Evolutionary conservation across 495 filamentous ascomycete genomes (phyloP).

Genomic region (Penicillium turbatum): DNA sequence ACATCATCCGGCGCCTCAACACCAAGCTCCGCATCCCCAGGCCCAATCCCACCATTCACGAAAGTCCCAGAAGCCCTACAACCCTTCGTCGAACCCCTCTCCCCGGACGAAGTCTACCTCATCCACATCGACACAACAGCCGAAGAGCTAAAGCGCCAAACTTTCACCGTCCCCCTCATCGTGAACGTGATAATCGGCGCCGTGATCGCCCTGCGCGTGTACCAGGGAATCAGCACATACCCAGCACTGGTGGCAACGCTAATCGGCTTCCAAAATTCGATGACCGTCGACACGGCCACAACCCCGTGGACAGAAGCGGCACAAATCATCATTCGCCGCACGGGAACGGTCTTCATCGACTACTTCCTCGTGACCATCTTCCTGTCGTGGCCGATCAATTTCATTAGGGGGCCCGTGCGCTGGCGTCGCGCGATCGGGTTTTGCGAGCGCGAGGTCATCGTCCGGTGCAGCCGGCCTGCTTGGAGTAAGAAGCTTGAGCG

Average conservation of each 20-base stretch:
- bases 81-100: conserved; percentile 59
- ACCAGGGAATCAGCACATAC: conserved; percentile 61
- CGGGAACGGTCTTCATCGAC: conserved; percentile 61
- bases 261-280: conserved; percentile 57
- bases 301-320: conserved; percentile 48
- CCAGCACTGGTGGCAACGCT: conserved; percentile 53
- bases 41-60: conserved; percentile 59
- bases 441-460: conserved; percentile 65
- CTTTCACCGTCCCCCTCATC: conserved; percentile 67
- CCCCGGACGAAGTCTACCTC: conserved; percentile 66
- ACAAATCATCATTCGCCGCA: conserved; percentile 48
- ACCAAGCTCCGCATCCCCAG: conserved; percentile 33
- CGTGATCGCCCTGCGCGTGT: conserved; percentile 58
- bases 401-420: conserved; percentile 57
- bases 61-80: conserved; percentile 52
- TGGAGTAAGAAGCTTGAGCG: conserved; percentile 37
- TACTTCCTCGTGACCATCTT: conserved; percentile 65
- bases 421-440: conserved; percentile 75
- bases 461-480: conserved; percentile 56
- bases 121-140: conserved; percentile 68
- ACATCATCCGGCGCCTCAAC: conserved; percentile 35
- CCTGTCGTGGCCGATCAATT: conserved; percentile 70
- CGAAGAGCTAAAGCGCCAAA: conserved; percentile 61
- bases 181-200: conserved; percentile 61
- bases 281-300: conserved; percentile 51